Conservation (phyloP, 2,329 filamentous ascomycete species). For the Thielaviopsis punctulata region DNA sequence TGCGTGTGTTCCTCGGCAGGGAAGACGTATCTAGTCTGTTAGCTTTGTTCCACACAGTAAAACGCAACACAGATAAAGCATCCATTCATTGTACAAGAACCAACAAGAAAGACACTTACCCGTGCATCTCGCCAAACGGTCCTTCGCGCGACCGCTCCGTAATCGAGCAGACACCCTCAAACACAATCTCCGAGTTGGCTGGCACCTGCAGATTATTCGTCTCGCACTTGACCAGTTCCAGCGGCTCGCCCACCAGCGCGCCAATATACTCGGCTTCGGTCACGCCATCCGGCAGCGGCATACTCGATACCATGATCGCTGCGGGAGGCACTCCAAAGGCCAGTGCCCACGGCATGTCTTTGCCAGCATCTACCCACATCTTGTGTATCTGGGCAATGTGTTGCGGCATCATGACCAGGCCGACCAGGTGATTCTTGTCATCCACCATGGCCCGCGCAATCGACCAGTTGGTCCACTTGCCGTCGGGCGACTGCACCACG, state of each 20-base stretch:
- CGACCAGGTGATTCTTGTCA: conserved; percentile 23
- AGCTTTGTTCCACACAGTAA: no score
- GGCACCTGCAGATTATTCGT: conserved; percentile 31
- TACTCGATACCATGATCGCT: conserved; percentile 29
- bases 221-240: conserved; percentile 35
- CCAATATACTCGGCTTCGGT: conserved; percentile 32
- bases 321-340: conserved; percentile 31
- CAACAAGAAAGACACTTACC: no score
- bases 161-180: conserved; percentile 31
- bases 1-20: background rate
- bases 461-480: conserved; percentile 30
- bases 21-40: background rate
- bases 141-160: conserved; percentile 27
- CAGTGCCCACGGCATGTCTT: conserved; percentile 30
- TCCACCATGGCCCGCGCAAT: conserved; percentile 29
- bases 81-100: conserved; percentile 19
- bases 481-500: conserved; percentile 27
- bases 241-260: conserved; percentile 24
- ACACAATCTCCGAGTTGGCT: conserved; percentile 31
- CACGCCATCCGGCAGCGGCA: conserved; percentile 32
- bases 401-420: conserved; percentile 27
- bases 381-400: conserved; percentile 29
- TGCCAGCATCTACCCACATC: conserved; percentile 27
- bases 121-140: conserved; percentile 27
- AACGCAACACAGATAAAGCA: no score